Evolutionary conservation across 2,329 filamentous ascomycete species (phyloP).

Genomic region (Penicillium sp.): DNA sequence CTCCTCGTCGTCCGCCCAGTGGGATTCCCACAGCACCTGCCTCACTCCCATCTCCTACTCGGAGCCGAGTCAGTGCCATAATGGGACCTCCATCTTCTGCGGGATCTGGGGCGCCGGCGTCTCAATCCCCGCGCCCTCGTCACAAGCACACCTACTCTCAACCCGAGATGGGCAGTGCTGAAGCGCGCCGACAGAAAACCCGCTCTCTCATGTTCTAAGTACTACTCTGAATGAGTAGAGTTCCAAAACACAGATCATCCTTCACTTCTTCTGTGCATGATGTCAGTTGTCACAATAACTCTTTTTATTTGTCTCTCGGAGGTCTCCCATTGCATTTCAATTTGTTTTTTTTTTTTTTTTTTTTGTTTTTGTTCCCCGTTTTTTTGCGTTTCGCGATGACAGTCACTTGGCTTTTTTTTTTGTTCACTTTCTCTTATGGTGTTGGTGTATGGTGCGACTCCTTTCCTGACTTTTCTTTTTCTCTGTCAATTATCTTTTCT

Average conservation of each 20-base stretch:
- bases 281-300: constrained; percentile 27
- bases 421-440: constrained; percentile 10
- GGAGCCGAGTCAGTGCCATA: constrained; percentile 25
- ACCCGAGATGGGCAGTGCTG: constrained; percentile 37
- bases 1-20: constrained; percentile 26
- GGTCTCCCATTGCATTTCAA: constrained; percentile 3
- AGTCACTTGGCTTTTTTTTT: constrained; percentile 7
- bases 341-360: constrained; percentile 7
- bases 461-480: constrained; percentile 1
- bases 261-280: constrained; percentile 28
- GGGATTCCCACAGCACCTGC: constrained; percentile 18
- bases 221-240: constrained; percentile 4
- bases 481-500: constrained; percentile 12
- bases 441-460: constrained; percentile 23
- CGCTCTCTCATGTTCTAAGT: constrained; percentile 44
- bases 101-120: constrained; percentile 30
- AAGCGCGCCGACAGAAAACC: constrained; percentile 43
- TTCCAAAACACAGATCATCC: constrained; percentile 13
- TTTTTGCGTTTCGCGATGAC: constrained; percentile 10
- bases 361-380: not conserved
- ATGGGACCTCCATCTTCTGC: constrained; percentile 24
- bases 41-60: constrained; percentile 24
- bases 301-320: constrained; percentile 21
- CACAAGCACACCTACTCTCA: constrained; percentile 45
- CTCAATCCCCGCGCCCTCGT: constrained; percentile 33